A percentile compares a stretch with the other conserved stretches of the same genome.
These are phyloP conservation scores for Solanum hybrid DNA, from an alignment of 305 asterid genomes.

Conservation along the genomic window DNA sequence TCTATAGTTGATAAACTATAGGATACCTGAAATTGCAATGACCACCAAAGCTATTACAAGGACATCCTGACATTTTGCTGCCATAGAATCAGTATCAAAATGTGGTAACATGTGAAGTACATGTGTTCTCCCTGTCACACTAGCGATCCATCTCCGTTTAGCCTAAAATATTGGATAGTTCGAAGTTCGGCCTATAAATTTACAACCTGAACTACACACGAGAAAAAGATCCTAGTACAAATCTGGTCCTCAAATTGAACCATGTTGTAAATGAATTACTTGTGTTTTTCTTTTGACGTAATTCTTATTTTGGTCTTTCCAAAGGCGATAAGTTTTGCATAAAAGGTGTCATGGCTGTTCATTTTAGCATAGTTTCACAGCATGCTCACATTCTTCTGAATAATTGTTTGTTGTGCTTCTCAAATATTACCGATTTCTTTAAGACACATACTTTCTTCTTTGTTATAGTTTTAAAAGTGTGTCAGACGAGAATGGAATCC, in stretches of 20 bases:
- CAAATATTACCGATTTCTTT: not conserved
- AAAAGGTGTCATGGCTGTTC: not conserved
- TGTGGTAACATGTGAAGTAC: not conserved
- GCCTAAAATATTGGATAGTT: not conserved
- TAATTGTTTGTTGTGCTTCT: not conserved
- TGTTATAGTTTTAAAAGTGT: not conserved
- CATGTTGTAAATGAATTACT: not conserved
- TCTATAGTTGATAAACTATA: not conserved
- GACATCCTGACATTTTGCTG: not conserved
- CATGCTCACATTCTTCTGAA: not conserved
- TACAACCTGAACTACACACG: not conserved
- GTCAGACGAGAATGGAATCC: slow-evolving; percentile 33
- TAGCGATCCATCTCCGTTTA: not conserved
- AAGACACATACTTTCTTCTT: not conserved
- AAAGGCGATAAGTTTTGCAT: not conserved
- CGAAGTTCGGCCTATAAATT: not conserved
- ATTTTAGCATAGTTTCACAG: not conserved
- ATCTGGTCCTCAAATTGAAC: not conserved
- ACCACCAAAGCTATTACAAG: not conserved
- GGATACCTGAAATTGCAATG: not conserved
- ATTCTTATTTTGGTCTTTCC: not conserved
- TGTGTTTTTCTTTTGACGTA: not conserved
- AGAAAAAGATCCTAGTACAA: not conserved
- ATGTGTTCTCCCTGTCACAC: not conserved
- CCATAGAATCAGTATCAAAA: not conserved